A percentile compares a stretch with the other conserved stretches of the same genome.
Evolutionary conservation across 345 rosid species (phyloP).

Genomic region (Zanthoxylum bungeanum): DNA sequence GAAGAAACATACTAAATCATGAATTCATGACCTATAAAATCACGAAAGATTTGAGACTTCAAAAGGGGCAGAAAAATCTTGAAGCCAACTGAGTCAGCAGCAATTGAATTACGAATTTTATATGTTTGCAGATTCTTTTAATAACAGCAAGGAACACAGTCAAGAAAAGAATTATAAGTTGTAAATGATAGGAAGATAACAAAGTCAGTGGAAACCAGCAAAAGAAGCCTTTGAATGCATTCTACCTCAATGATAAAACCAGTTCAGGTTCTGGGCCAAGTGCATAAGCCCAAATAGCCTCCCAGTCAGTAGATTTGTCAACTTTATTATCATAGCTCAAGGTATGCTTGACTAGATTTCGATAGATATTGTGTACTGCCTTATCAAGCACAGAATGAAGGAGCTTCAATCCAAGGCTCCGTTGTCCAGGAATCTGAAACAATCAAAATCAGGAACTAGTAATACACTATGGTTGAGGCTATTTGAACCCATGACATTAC

Average conservation of each 20-base stretch:
- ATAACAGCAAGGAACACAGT: neutral
- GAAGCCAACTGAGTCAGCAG: neutral
- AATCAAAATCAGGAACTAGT: slow-evolving; percentile 11
- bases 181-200: neutral
- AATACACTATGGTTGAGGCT: no score
- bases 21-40: no score
- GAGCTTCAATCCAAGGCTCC: slow-evolving; percentile 72
- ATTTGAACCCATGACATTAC: no score
- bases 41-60: neutral
- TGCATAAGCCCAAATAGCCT: slow-evolving; percentile 90
- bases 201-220: slow-evolving; percentile 3
- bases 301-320: slow-evolving; percentile 62
- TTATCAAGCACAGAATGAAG: slow-evolving; percentile 79
- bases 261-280: slow-evolving; percentile 98
- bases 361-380: slow-evolving; percentile 47
- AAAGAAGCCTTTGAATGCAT: slow-evolving; percentile 3
- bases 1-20: slow-evolving; percentile 12
- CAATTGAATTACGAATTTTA: neutral
- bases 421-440: slow-evolving; percentile 81
- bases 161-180: neutral
- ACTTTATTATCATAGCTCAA: slow-evolving; percentile 23
- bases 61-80: neutral
- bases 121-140: neutral
- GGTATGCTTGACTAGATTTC: slow-evolving; percentile 39
- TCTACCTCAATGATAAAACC: slow-evolving; percentile 75